Evolutionary conservation across 257 asterid genomes (phyloP).

Genomic region (Phtheirospermum japonicum): DNA sequence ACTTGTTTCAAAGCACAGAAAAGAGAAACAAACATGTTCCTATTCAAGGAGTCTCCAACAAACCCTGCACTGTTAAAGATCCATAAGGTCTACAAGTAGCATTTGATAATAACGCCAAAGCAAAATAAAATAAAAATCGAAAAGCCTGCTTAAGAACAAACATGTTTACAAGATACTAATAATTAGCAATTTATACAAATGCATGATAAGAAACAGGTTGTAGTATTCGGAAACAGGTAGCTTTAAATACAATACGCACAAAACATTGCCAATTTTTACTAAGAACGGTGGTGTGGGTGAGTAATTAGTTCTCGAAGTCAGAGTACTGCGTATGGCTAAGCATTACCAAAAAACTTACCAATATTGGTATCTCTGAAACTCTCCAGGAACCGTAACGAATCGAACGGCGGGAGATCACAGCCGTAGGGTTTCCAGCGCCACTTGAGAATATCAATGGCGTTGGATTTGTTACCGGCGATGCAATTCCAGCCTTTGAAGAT

Average conservation of each 20-base stretch:
- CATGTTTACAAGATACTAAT: neutral
- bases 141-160: neutral
- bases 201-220: too few species aligned
- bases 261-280: too few species aligned
- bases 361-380: slow-evolving; percentile 64
- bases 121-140: neutral
- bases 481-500: slow-evolving; percentile 98
- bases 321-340: neutral
- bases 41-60: slow-evolving; percentile 93
- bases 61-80: slow-evolving; percentile 76
- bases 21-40: slow-evolving; percentile 94
- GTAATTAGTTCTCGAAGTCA: too few species aligned
- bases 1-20: slow-evolving; percentile 68
- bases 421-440: slow-evolving; percentile 92
- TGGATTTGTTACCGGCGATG: slow-evolving; percentile 63
- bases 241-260: neutral
- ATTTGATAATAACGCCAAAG: slow-evolving; percentile 1
- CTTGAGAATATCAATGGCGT: slow-evolving; percentile 66
- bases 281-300: too few species aligned
- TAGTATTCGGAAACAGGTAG: neutral
- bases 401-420: slow-evolving; percentile 76
- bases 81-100: slow-evolving; percentile 42
- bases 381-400: slow-evolving; percentile 58
- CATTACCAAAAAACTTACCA: slow-evolving; percentile 42
- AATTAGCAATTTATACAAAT: too few species aligned